Conservation (phyloP, 345 rosid species). For the Microthlaspi erraticum region DNA sequence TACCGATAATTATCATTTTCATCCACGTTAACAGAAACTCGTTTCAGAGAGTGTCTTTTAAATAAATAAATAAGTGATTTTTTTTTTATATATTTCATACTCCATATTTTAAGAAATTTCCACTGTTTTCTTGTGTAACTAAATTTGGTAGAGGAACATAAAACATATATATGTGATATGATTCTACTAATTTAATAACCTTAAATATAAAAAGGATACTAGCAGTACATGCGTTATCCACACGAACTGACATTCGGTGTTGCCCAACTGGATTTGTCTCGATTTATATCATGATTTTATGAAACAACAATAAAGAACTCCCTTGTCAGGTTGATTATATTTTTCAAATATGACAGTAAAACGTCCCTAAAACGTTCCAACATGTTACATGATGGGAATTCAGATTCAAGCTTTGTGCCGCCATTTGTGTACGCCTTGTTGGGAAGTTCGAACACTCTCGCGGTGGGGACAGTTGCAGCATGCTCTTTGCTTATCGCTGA, state of each 20-base stretch:
- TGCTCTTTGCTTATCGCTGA: constrained; percentile 64
- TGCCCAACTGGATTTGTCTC: not conserved
- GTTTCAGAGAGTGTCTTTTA: not conserved
- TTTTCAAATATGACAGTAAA: not conserved
- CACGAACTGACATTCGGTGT: not conserved
- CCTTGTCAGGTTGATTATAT: not conserved
- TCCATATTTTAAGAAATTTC: not conserved
- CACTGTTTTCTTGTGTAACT: not conserved
- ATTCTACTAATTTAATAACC: not conserved
- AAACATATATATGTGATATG: not conserved
- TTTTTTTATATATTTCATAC: not conserved
- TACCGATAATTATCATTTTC: not conserved
- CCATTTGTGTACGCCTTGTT: constrained; percentile 75
- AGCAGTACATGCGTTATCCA: constrained; percentile 6
- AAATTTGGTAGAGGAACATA: constrained; percentile 10
- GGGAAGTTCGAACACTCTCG: constrained; percentile 87
- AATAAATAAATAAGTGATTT: not conserved
- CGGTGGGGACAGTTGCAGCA: constrained; percentile 90
- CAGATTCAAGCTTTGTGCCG: constrained; percentile 92
- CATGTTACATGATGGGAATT: not conserved
- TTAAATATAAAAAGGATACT: constrained; percentile 7
- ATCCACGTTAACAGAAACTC: not conserved
- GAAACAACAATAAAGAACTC: not conserved
- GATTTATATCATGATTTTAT: not conserved
- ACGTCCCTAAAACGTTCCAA: not conserved